Base-by-base conservation (phyloP, 345 rosid species). In the Sonneratia caseolaris region DNA sequence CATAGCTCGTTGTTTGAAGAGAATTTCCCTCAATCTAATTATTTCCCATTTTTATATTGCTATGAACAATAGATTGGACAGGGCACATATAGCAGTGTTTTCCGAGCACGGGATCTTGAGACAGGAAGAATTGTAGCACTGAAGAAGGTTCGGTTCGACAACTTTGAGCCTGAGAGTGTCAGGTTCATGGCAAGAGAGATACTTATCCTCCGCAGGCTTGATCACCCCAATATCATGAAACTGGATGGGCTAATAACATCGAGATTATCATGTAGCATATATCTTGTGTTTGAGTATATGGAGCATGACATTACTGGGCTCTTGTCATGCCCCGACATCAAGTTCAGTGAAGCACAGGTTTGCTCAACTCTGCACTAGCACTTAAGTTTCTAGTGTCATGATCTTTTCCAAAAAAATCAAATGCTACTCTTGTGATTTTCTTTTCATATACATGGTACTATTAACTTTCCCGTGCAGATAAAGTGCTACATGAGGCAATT, bases 101-200 rank as follows among this genome's bases (percentile, higher is more conserved):
- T 95, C 68, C 88, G 99, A 73, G 97, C 99, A 21, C 85, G 90
- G 5, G 96, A 91, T 65, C 71, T 83, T 27, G 96, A 87, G 36
- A 86, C 87, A 1, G 97, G 97, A 78, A 87, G 79, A 79, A 90
- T 90, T 65, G 97, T 95, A 72, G 99, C 99, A n/a, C 77, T 92
- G 76, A 95, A 95, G 91, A 95, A 95, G 82, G 97, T 95, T 71
- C 87, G 96, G 67, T 95, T 95, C 15, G 97, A 92, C 78, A 95
- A 90, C 79, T 89, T 91, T 76, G 97, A 95, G 85, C 99, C 99
- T 0, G 99, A 95, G 87, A 95, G 99, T 74, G 96, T 95, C 77
- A 86, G 90, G 79, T 95, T 95, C 72, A 95, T 95, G 99, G 99
- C 97, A 5, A 85, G 99, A 73, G 99, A 95, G 87, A 90, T 95